Evolutionary conservation across 1,139 yeast species (phyloP).

Genomic region (Lodderomyces elongisporus): DNA sequence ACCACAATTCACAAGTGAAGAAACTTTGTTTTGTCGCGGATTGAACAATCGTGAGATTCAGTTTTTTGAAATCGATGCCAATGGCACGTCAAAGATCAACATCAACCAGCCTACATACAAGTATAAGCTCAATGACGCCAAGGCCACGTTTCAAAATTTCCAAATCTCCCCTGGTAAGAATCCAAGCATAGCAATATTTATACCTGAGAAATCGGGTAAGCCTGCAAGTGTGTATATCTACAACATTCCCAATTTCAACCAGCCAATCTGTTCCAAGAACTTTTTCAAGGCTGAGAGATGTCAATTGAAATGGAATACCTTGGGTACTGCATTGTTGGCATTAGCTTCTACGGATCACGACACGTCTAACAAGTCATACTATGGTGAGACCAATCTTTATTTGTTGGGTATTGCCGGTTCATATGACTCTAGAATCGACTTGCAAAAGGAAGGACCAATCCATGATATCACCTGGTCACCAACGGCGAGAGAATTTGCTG

Average conservation of each 20-base stretch:
- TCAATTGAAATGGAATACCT: conserved; percentile 84
- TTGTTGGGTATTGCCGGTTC: conserved; percentile 89
- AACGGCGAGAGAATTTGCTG: conserved; percentile 93
- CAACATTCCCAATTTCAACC: conserved; percentile 67
- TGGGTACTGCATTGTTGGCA: conserved; percentile 92
- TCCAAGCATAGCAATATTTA: conserved; percentile 87
- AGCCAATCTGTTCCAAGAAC: conserved; percentile 79
- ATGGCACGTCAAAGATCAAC: conserved; percentile 36
- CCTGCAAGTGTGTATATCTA: conserved; percentile 88
- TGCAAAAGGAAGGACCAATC: conserved; percentile 92
- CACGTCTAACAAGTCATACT: conserved; percentile 87
- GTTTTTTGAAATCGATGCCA: conserved; percentile 53
- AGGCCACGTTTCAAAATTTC: conserved; percentile 50
- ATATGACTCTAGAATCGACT: conserved; percentile 80
- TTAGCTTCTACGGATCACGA: conserved; percentile 96
- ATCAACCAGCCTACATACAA: conserved; percentile 54
- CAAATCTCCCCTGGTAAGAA: conserved; percentile 80
- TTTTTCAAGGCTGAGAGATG: conserved; percentile 96
- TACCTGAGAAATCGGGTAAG: conserved; percentile 77
- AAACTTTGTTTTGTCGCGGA: conserved; percentile 62
- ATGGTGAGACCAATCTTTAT: conserved; percentile 93
- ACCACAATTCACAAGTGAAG: conserved; percentile 81
- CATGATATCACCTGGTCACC: conserved; percentile 99
- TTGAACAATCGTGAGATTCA: conserved; percentile 61
- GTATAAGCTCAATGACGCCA: conserved; percentile 57